Conservation (phyloP, 768 basidiomycete species). For the Leucocoprinus leucothites region DNA sequence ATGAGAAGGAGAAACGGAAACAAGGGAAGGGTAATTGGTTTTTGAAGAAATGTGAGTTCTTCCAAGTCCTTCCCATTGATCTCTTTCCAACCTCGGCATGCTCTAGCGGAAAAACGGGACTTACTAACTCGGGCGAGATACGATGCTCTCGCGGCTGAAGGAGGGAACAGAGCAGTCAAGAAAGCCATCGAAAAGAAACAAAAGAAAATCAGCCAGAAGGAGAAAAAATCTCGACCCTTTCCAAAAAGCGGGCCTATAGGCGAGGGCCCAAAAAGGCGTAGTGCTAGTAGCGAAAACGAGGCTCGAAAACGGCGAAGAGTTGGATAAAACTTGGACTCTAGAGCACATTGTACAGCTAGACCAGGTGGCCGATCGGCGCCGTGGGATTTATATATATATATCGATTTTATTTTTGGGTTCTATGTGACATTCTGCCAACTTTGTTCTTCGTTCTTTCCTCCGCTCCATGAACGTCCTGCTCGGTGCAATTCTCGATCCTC, state of each 20-base stretch:
- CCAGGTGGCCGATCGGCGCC: neutral
- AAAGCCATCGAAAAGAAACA: conserved; percentile 88
- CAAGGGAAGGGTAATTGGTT: conserved; percentile 83
- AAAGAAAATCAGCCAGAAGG: conserved; percentile 83
- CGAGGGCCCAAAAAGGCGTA: conserved; percentile 11
- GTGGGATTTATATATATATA: neutral
- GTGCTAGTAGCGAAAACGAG: conserved; percentile 10
- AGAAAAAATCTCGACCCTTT: conserved; percentile 83
- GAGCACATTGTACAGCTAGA: no score
- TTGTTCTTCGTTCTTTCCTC: conserved; percentile 1
- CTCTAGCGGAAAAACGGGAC: conserved; percentile 73
- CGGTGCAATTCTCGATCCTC: conserved; percentile 2
- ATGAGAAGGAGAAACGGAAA: conserved; percentile 63
- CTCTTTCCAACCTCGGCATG: neutral
- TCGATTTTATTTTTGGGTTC: conserved; percentile 8
- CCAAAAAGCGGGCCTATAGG: conserved; percentile 21
- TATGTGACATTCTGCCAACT: neutral
- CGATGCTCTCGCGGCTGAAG: conserved; percentile 71
- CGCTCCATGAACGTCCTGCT: conserved; percentile 6
- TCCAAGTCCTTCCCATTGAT: neutral
- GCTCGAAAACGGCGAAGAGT: conserved; percentile 15
- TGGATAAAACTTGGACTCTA: neutral
- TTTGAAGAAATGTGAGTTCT: conserved; percentile 71
- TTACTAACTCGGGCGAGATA: conserved; percentile 72
- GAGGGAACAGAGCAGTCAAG: conserved; percentile 79